Evolutionary conservation across 2,329 filamentous ascomycete genomes (phyloP), one percentile per base, ranked within the genome.

Genomic region (Mollisia scopiformis): DNA sequence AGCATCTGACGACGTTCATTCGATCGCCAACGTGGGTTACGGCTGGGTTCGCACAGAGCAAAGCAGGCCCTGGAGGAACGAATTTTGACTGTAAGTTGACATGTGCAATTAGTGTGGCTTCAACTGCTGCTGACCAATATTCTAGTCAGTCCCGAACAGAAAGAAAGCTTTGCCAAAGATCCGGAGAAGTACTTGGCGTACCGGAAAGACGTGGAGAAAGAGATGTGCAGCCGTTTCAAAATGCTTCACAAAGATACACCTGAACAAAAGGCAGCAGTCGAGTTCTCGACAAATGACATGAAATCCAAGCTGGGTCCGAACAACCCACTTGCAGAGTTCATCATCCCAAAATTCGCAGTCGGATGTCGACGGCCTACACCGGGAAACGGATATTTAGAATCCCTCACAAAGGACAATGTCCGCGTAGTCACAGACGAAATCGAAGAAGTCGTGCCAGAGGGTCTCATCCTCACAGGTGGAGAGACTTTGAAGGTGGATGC

Each of bases 271-370:
- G 55, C 54, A 31, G 57, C 61, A 31, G 35, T 46, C n/a, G 27
- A 46, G 16, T 64, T 64, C 21, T 61, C 55, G 11, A 56, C 57
- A 53, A 33, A 19, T 6, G 59, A 65, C 30, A 62, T 66, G 63
- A 57, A 31, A 25, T 43, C 46, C 19, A 74, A 76, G 59, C 30
- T 66, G 27, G 61, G 30, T 23, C 43, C 35, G 14, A 66, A 61
- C 23, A 52, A 59, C n/a, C 41, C 30, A 30, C 49, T 64, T 54
- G 55, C 57, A 25, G 55, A 66, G 25, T 35, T 35, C 6, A 66
- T 65, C 61, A 47, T 67, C 59, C 94, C 94, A 4, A 97, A 91
- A 13, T 86, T 91, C 37, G 93, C 93, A 4, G 94, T 97, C 5
- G 94, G 94, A 70, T 97, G 92, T 2, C 91, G 58, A 8, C 75